Evolutionary conservation across 1,284 basidiomycete genomes (phyloP), one percentile per base, ranked within the genome.

Genomic region (Dichomitus squalens): DNA sequence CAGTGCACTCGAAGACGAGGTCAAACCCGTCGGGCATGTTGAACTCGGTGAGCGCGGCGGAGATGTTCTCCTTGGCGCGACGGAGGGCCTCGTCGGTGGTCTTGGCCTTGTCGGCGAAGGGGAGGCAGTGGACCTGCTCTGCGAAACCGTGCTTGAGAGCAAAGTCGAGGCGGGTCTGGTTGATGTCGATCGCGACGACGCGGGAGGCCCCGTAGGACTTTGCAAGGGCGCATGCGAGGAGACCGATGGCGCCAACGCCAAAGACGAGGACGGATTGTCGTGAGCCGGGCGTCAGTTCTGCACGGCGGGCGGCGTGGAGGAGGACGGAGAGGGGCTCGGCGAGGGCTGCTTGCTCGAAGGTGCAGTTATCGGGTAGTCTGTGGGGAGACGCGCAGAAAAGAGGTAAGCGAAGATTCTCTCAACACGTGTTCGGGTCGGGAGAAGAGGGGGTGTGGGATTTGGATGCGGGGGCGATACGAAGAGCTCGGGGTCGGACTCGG

Each of bases 1-100:
- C 96, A 5, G 95, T 96, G 75, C 96, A 98, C 73, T 98, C 96
- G 68, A 95, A 93, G 35, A 97, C 88, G 65, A 92, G 79, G 74
- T 98, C 95, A 73, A 95, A 96, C 12, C 95, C 95, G 31, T 92
- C 87, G 21, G 80, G 78, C 58, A 85, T 76, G 54, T 76, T 79
- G 68, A 89, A 88, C 60, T 80, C 72, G 62, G 79, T 71, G 66
- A 94, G 75, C 18, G 85, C 79, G 35, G 75, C 70, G 25, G 76
- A 72, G 5, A 83, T 79, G 59, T 75, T 82, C 59, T 86, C 83
- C 70, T 88, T 88, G 12, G 89, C 87, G 4, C 79, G 79, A 52
- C 84, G 82, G 35, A 93, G 79, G 60, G 84, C 81, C 50, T 93
- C 87, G 44, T 87, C 84, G 54, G 80, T 76, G 14, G 79, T 78